Evolutionary conservation across 768 basidiomycete species (phyloP), one percentile per base, ranked within the genome.

Genomic region (Clathrus columnatus): DNA sequence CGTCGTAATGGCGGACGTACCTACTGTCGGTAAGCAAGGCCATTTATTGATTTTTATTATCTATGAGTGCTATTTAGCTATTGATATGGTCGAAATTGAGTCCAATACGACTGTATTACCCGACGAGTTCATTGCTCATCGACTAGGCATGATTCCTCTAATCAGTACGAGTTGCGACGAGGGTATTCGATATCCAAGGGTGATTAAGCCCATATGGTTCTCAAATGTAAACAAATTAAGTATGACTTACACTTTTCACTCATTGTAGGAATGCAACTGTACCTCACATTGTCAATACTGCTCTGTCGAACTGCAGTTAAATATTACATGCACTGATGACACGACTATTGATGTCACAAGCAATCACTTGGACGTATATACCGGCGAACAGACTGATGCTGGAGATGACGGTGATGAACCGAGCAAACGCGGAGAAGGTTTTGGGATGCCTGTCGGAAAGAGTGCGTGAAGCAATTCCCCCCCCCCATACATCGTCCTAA

Each of bases 101-200:
- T 79, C 79, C 54, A 99, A 99, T 68, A 92, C 91, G 4, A 84
- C 90, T 1, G 94, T 96, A 3, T 72, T 99, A 20, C 91, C 94
- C 1, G 96, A 99, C 70, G 96, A 99, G 72, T 96, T 93, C 72
- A 87, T 99, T 58, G 91, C 93, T 0, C 96, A 99, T 69, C 82
- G 96, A 50, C 75, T 99, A 27, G 96, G 96, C 21, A 87, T 96
- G 82, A 77, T 99, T 26, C 96, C 96, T 7, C 75, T 99, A 21
- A 75, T 85, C 50, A 94, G 91, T 69, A 75, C 82, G 36, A 89
- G 88, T 61, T 94, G 91, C 61, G 90, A 92, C 59, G 89, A 91
- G 64, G 89, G 82, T 20, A 87, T 98, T 68, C 78, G 84, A 58
- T 85, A 85, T 62, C 84, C 83, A 50, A 75, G 86, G 65, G 87